Percentiles rank a stretch among this genome's conserved stretches.
These are phyloP conservation scores for Gastrolobium bilobum DNA, from an alignment of 306 rosid genomes.

Conservation along the genomic window DNA sequence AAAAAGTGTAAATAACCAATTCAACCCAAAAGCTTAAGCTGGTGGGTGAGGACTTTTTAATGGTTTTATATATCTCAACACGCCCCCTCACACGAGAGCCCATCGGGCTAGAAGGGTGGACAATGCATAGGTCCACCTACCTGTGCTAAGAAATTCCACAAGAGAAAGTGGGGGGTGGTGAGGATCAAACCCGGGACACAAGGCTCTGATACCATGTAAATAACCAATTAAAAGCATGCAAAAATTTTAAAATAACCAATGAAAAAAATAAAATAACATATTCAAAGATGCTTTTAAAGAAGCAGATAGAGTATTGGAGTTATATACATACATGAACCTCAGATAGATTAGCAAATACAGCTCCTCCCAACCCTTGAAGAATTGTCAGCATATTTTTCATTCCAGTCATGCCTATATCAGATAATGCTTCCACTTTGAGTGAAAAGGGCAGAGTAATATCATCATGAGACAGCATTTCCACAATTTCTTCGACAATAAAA, in stretches of 20 bases:
- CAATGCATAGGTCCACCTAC: too few relatives aligned
- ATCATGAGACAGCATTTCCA: conserved; percentile 63
- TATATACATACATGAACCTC: conserved; percentile 63
- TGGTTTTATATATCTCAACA: too few relatives aligned
- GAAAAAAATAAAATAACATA: conserved; percentile 41
- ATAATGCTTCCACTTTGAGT: conserved; percentile 77
- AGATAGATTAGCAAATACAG: conserved; percentile 64
- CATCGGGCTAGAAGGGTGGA: too few relatives aligned
- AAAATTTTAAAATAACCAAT: conserved; percentile 34
- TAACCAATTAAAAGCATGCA: too few relatives aligned
- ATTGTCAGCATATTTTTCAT: conserved; percentile 71
- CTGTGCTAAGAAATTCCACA: too few relatives aligned
- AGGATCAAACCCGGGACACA: too few relatives aligned
- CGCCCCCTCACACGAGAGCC: too few relatives aligned
- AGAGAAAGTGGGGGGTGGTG: too few relatives aligned
- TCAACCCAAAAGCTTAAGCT: too few relatives aligned
- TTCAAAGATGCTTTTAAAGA: conserved; percentile 42
- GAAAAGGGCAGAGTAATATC: conserved; percentile 66
- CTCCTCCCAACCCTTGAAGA: conserved; percentile 75
- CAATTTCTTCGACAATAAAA: conserved; percentile 69
- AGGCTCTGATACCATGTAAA: too few relatives aligned
- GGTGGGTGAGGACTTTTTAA: too few relatives aligned
- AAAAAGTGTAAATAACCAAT: too few relatives aligned
- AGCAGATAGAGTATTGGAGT: conserved; percentile 41
- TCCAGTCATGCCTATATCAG: conserved; percentile 77